Percentiles rank a stretch among this genome's conserved stretches.
Evolutionary conservation across 2,329 filamentous ascomycete genomes (phyloP).

Genomic region (Mariannaea elegans): DNA sequence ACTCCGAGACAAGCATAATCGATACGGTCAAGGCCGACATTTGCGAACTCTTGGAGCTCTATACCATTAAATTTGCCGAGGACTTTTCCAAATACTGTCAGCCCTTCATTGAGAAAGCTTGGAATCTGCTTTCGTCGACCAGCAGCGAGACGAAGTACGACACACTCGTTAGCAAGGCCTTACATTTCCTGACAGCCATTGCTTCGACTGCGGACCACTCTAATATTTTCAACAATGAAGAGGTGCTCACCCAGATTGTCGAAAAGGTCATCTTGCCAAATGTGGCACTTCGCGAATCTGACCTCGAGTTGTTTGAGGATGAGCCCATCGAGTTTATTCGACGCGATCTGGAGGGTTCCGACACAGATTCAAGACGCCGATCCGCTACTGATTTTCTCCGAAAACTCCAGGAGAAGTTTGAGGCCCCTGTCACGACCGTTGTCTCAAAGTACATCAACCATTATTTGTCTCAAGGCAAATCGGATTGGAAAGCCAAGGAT

Average conservation of each 20-base stretch:
- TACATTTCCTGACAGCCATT: slow-evolving; percentile 93
- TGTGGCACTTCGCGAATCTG: slow-evolving; percentile 88
- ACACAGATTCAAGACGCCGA: slow-evolving; percentile 90
- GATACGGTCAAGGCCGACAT: slow-evolving; percentile 94
- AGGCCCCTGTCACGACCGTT: slow-evolving; percentile 83
- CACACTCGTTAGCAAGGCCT: slow-evolving; percentile 89
- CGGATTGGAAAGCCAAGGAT: slow-evolving; percentile 97
- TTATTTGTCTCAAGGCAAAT: slow-evolving; percentile 81
- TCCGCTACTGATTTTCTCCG: slow-evolving; percentile 95
- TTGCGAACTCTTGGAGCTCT: slow-evolving; percentile 88
- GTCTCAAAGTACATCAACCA: slow-evolving; percentile 87
- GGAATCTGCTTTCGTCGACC: slow-evolving; percentile 88
- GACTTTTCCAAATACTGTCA: slow-evolving; percentile 84
- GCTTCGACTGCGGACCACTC: slow-evolving; percentile 82
- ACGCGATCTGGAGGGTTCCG: slow-evolving; percentile 92
- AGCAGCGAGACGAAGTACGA: slow-evolving; percentile 93
- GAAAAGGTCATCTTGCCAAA: slow-evolving; percentile 97
- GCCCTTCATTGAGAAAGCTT: slow-evolving; percentile 88
- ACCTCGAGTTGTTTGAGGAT: slow-evolving; percentile 96
- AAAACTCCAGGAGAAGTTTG: slow-evolving; percentile 88
- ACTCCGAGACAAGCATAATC: slow-evolving; percentile 84
- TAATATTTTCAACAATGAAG: slow-evolving; percentile 83
- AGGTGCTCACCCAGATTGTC: slow-evolving; percentile 84
- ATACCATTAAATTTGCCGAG: slow-evolving; percentile 94
- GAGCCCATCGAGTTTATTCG: slow-evolving; percentile 99